phyloP scores from a whole-genome alignment of 495 filamentous ascomycete species.

The Apiosordaria backusii region DNA sequence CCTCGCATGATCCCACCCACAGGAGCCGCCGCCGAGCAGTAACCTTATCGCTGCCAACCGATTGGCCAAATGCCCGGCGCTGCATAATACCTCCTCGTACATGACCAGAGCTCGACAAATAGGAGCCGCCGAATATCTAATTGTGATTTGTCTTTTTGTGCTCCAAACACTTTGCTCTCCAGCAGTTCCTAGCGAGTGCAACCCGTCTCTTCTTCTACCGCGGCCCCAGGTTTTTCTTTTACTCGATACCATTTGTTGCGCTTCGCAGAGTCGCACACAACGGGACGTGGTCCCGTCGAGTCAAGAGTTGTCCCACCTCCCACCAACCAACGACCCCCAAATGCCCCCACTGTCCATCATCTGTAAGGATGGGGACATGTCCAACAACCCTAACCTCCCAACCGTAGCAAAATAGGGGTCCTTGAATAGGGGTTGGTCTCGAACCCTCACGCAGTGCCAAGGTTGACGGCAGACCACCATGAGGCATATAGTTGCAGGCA shows the following conservation, averaged over 20 bases:
- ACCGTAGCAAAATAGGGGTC: not conserved
- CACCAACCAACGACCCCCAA: not conserved
- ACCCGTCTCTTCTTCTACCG: not conserved
- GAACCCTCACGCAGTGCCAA: not conserved
- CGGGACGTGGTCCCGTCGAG: not conserved
- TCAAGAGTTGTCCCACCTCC: not conserved
- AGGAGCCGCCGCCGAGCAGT: not conserved
- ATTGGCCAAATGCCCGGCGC: not conserved
- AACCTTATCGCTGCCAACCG: slow-evolving; percentile 11
- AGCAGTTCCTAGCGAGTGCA: not conserved
- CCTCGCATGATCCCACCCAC: slow-evolving; percentile 7
- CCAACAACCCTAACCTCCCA: not conserved
- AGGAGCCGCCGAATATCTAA: slow-evolving; percentile 4
- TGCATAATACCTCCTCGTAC: slow-evolving; percentile 13
- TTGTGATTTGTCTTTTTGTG: slow-evolving; percentile 8
- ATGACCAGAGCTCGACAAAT: not conserved
- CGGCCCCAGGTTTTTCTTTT: not conserved
- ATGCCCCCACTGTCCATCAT: not conserved
- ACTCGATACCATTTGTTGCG: not conserved
- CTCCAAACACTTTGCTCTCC: slow-evolving; percentile 1
- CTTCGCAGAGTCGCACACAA: not conserved
- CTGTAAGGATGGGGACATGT: not conserved
- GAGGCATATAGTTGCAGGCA: not conserved
- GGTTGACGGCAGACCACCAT: not conserved
- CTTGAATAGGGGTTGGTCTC: not conserved